These are phyloP conservation scores for Rubroshorea leprosula DNA, from an alignment of 345 rosid species.

Conservation along the genomic window DNA sequence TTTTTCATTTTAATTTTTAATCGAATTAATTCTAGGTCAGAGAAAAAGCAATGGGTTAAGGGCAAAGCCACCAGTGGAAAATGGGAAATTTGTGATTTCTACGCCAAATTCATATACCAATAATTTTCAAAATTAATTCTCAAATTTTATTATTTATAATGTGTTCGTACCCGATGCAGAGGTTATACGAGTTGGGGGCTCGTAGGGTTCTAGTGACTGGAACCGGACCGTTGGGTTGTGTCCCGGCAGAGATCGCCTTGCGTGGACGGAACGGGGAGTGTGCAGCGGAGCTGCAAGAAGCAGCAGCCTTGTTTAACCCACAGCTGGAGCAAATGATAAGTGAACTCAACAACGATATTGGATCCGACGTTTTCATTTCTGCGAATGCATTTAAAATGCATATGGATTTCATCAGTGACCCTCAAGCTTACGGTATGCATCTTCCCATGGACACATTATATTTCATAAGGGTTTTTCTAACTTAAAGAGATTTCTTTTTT, in stretches of 20 bases:
- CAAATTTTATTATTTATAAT: too few species aligned
- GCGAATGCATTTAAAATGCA: slow-evolving; percentile 49
- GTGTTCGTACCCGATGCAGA: slow-evolving; percentile 35
- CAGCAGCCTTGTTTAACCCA: slow-evolving; percentile 66
- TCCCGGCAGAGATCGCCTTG: slow-evolving; percentile 70
- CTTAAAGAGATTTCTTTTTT: not conserved
- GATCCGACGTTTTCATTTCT: slow-evolving; percentile 45
- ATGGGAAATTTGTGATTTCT: not conserved
- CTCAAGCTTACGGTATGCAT: slow-evolving; percentile 53
- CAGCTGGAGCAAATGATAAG: slow-evolving; percentile 44
- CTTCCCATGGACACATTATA: not conserved
- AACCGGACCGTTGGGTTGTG: slow-evolving; percentile 84
- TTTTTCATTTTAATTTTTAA: too few species aligned
- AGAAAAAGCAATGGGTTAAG: too few species aligned
- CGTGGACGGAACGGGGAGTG: slow-evolving; percentile 71
- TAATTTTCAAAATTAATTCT: too few species aligned
- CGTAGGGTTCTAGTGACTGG: slow-evolving; percentile 75
- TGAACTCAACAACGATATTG: slow-evolving; percentile 44
- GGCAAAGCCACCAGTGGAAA: too few species aligned
- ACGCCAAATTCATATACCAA: too few species aligned
- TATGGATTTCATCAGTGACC: slow-evolving; percentile 52
- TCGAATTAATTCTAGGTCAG: too few species aligned
- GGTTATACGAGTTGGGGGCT: slow-evolving; percentile 64
- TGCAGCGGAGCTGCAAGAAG: slow-evolving; percentile 46
- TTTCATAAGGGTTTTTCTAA: not conserved